Evolutionary conservation across 2,329 filamentous ascomycete genomes (phyloP).

Genomic region (Ophiognomonia clavigignenti-juglandacearum): DNA sequence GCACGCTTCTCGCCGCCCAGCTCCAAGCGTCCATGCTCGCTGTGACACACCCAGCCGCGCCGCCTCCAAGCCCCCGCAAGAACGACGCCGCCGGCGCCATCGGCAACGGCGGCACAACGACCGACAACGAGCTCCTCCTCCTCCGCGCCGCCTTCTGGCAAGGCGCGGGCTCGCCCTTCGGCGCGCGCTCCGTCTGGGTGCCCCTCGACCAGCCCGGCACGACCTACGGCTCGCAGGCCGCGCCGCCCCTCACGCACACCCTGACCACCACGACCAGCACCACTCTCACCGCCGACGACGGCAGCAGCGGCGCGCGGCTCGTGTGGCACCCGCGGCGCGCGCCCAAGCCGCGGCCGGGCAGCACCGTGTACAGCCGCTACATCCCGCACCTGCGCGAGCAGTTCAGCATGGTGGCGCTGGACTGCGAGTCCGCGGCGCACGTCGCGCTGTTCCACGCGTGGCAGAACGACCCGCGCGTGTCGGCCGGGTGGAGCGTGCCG

Average conservation of each 20-base stretch:
- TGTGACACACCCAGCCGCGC: conserved; percentile 43
- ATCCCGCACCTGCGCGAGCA: conserved; percentile 71
- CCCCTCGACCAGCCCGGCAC: conserved; percentile 36
- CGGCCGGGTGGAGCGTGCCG: conserved; percentile 74
- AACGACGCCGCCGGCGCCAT: conserved; percentile 20
- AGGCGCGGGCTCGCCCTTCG: conserved; percentile 63
- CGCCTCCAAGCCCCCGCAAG: too few relatives aligned
- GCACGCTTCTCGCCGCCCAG: conserved; percentile 18
- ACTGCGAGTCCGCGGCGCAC: conserved; percentile 60
- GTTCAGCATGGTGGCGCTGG: conserved; percentile 72
- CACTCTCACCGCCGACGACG: too few relatives aligned
- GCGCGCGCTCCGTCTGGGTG: conserved; percentile 58
- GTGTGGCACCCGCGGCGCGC: conserved; percentile 65
- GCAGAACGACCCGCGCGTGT: conserved; percentile 81
- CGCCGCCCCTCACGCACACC: conserved; percentile 43
- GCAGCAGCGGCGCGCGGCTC: conserved; percentile 26
- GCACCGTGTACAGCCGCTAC: conserved; percentile 72
- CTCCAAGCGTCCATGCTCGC: conserved; percentile 41
- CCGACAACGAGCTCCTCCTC: conserved; percentile 32
- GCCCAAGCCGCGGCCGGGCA: conserved; percentile 65
- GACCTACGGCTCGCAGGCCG: conserved; percentile 36
- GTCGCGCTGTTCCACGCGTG: conserved; percentile 69
- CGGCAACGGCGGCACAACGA: conserved; percentile 26
- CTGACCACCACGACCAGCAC: conserved; percentile 33
- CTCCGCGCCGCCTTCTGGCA: conserved; percentile 63